A percentile compares a stretch with the other conserved stretches of the same genome.
Conservation (phyloP, 306 rosid genomes). For the Pachyrhizus erosus region DNA sequence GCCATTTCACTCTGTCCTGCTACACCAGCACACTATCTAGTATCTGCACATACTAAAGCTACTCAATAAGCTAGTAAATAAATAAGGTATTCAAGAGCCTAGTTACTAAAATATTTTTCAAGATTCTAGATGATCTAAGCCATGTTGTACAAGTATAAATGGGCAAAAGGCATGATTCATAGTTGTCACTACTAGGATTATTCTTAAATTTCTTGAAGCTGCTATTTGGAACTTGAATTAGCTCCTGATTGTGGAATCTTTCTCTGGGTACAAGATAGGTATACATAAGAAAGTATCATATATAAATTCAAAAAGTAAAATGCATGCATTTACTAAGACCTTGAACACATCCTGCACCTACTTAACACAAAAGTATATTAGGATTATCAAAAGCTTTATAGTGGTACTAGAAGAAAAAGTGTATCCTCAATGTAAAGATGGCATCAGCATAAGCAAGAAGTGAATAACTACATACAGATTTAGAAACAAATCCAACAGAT, state of each 20-base stretch:
- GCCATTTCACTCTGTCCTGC: slow-evolving; percentile 10
- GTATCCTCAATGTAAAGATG: slow-evolving; percentile 23
- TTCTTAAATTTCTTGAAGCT: slow-evolving; percentile 20
- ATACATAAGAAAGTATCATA: slow-evolving; percentile 34
- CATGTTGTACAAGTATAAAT: slow-evolving; percentile 26
- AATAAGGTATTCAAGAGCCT: not conserved
- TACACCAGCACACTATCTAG: slow-evolving; percentile 13
- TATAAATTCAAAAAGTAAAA: slow-evolving; percentile 16
- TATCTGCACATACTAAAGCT: not conserved
- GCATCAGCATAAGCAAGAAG: slow-evolving; percentile 23
- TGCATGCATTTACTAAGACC: slow-evolving; percentile 17
- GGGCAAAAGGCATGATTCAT: slow-evolving; percentile 17
- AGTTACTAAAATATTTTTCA: not conserved
- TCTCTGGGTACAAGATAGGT: slow-evolving; percentile 17
- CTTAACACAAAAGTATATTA: slow-evolving; percentile 12
- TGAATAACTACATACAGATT: slow-evolving; percentile 76
- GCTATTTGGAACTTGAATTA: slow-evolving; percentile 23
- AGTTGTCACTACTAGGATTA: slow-evolving; percentile 9
- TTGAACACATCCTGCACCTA: slow-evolving; percentile 10
- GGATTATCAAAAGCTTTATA: slow-evolving; percentile 22
- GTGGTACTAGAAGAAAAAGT: slow-evolving; percentile 4
- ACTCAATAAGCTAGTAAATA: slow-evolving; percentile 10
- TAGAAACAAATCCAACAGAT: slow-evolving; percentile 99
- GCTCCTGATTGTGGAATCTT: not conserved
- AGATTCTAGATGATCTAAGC: slow-evolving; percentile 27